phyloP scores from a whole-genome alignment of 106 monocot genomes.

The Dioscorea zingiberensis region DNA sequence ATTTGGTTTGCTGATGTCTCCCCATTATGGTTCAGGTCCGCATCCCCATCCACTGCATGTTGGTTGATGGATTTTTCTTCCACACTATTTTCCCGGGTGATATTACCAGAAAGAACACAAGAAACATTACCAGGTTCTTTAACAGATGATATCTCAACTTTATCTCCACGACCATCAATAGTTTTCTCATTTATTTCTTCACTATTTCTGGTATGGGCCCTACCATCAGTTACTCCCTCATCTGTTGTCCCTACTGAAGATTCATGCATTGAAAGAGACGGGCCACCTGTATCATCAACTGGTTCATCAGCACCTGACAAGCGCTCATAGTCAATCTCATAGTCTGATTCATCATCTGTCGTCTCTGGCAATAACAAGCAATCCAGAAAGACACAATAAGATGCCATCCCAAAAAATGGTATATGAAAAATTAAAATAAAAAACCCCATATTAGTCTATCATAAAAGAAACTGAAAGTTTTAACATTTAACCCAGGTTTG shows the following conservation, averaged over 20 bases:
- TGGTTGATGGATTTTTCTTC: not conserved
- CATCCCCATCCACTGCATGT: not conserved
- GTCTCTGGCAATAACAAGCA: slow-evolving; percentile 29
- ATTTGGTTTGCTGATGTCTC: not conserved
- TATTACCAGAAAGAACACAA: slow-evolving; percentile 4
- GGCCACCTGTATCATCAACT: slow-evolving; percentile 28
- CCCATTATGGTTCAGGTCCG: slow-evolving; percentile 8
- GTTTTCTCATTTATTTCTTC: slow-evolving; percentile 2
- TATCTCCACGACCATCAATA: slow-evolving; percentile 3
- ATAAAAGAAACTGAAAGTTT: too few relatives aligned
- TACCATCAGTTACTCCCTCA: slow-evolving; percentile 5
- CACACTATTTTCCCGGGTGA: slow-evolving; percentile 4
- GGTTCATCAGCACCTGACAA: slow-evolving; percentile 68
- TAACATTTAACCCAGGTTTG: too few relatives aligned
- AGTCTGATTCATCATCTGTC: slow-evolving; percentile 81
- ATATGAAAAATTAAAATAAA: too few relatives aligned
- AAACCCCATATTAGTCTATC: too few relatives aligned
- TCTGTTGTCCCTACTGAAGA: not conserved
- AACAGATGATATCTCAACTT: slow-evolving; percentile 4
- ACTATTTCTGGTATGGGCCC: not conserved
- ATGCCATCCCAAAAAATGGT: too few relatives aligned
- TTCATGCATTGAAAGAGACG: slow-evolving; percentile 17
- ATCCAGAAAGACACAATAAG: not conserved
- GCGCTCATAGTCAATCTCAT: slow-evolving; percentile 77
- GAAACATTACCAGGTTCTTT: not conserved